Conservation (phyloP, 805 yeast species). For the Starmerella cellae region DNA sequence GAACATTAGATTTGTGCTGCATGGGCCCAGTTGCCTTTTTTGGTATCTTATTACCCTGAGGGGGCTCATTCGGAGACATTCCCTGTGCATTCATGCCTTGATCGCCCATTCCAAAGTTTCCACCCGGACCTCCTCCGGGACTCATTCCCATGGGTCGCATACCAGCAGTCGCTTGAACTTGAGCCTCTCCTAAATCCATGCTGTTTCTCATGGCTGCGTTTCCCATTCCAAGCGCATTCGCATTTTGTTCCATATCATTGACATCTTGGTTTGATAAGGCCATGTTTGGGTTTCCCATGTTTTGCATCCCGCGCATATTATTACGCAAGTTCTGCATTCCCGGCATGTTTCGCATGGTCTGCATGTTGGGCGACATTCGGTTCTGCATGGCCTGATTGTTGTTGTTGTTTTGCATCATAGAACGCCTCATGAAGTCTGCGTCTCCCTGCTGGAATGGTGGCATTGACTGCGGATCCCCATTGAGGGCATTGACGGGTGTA, state of each 20-base stretch:
- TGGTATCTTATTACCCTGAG: too few species aligned
- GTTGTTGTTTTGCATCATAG: background rate
- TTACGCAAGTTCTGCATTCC: background rate
- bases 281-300: too few species aligned
- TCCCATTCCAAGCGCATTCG: too few species aligned
- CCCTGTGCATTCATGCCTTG: background rate
- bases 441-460: background rate
- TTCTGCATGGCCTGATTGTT: background rate
- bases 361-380: background rate
- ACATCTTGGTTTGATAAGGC: too few species aligned
- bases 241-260: too few species aligned
- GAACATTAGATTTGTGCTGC: too few species aligned
- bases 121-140: background rate
- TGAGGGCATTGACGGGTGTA: background rate
- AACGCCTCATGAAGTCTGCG: background rate
- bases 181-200: background rate
- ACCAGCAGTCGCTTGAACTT: too few species aligned
- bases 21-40: too few species aligned
- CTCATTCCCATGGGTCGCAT: background rate
- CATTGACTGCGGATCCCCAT: background rate
- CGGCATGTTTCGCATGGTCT: background rate
- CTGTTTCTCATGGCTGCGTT: background rate
- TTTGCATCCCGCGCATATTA: too few species aligned
- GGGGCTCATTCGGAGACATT: too few species aligned
- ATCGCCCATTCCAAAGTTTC: background rate